These are phyloP conservation scores for Cercis canadensis DNA, from an alignment of 306 rosid genomes.

Conservation along the genomic window DNA sequence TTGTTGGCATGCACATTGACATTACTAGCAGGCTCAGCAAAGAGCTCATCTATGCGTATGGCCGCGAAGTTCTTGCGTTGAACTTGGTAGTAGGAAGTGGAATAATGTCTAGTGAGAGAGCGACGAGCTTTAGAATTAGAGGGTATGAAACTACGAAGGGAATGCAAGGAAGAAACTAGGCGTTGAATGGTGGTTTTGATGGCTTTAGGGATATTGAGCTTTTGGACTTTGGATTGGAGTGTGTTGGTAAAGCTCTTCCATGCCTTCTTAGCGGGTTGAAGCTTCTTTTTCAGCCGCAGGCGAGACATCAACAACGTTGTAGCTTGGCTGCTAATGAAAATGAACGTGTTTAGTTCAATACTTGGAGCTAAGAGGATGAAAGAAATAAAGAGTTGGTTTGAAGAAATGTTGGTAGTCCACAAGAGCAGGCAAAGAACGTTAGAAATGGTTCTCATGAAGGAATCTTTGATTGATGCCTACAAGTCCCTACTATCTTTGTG, in stretches of 20 bases:
- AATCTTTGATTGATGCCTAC: conserved; percentile 27
- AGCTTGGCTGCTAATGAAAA: background rate
- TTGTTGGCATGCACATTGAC: conserved; percentile 7
- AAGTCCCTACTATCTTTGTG: background rate
- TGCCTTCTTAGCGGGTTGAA: conserved; percentile 58
- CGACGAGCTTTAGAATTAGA: conserved; percentile 51
- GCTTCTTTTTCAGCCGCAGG: conserved; percentile 53
- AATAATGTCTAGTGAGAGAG: conserved; percentile 38
- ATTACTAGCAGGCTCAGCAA: conserved; percentile 31
- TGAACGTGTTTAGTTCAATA: conserved; percentile 5
- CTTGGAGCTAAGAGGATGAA: conserved; percentile 21
- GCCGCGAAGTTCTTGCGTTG: conserved; percentile 39
- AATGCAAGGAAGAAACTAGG: conserved; percentile 40
- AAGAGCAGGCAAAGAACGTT: conserved; percentile 21
- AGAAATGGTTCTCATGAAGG: conserved; percentile 29
- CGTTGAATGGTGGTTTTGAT: conserved; percentile 47
- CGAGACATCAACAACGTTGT: conserved; percentile 45
- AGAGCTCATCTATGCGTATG: conserved; percentile 68
- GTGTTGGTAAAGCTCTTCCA: conserved; percentile 60
- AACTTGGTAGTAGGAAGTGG: conserved; percentile 34
- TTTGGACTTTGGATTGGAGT: conserved; percentile 49
- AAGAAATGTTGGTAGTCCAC: background rate
- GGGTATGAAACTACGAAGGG: conserved; percentile 42
- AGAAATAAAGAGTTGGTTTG: background rate
- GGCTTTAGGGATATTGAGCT: conserved; percentile 48